Base-by-base conservation (phyloP, 176 grass and related monocot genomes). In the Dendrocalamus sinicus region DNA sequence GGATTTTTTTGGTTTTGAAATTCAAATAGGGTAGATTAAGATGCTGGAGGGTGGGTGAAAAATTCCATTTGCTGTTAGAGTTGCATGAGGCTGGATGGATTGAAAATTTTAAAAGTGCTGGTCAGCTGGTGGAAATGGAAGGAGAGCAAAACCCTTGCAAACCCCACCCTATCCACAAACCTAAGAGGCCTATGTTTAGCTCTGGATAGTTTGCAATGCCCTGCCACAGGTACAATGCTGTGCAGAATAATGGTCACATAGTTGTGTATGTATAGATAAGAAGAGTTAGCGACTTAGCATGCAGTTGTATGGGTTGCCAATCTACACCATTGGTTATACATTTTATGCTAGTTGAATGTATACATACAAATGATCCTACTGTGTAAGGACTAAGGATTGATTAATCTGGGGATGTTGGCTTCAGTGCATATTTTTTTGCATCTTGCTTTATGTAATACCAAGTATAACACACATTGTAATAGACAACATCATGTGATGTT, bases 401-500 rank as follows among this genome's bases (percentile, higher is more conserved):
- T 20, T 64, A 63, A 63, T 76, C 6, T 12, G 9, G 19, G 35
- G 59, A 70, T 76, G 3, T 62, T 64, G 19, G 48, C 16, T 47
- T 75, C 8, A 67, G 41, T 85, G 35, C 12, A 54, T 65, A 75
- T 81, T 71, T 83, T 65, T 32, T 62, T 41, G 12, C 24, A 22
- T 43, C 47, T 79, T 53, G 13, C 20, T 52, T 39, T 57, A 67
- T 64, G 67, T 13, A 63, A 8, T 70, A 55, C 75, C 26, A 72
- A 78, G 30, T 72, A 68, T 74, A 54, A 32, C 20, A 51, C 77
- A 79, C 50, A 75, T 59, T 44, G 37, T 85, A 72, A 73, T 75
- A 44, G 39, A 88, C 51, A 10, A 24, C 30, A 75, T 77, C 75
- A n/a, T 84, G 52, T 79, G 43, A 81, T 89, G 69, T 92, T 91